phyloP scores from a whole-genome alignment of 2,329 filamentous ascomycete species.

The Ustilaginoidea virens region DNA sequence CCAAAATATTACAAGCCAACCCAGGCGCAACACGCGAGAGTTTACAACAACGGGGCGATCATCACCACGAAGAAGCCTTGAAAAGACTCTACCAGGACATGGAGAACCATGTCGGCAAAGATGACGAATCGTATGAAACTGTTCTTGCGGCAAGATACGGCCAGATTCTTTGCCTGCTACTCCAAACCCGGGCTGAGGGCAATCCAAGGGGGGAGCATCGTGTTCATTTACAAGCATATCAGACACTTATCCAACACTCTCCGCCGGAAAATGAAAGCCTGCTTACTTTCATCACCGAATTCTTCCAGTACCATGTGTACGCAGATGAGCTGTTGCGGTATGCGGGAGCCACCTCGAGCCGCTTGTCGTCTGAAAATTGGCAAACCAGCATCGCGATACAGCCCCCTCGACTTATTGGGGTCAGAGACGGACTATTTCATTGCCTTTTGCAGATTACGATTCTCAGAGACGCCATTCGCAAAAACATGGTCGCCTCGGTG shows the following conservation, averaged over 20 bases:
- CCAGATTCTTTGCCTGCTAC: slow-evolving; percentile 46
- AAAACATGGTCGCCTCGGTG: slow-evolving; percentile 42
- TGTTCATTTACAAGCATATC: slow-evolving; percentile 64
- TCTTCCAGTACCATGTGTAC: slow-evolving; percentile 71
- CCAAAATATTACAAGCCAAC: slow-evolving; percentile 34
- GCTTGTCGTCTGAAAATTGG: slow-evolving; percentile 29
- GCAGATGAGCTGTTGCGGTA: slow-evolving; percentile 46
- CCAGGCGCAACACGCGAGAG: slow-evolving; percentile 29
- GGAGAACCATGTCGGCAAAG: slow-evolving; percentile 22
- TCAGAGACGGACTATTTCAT: slow-evolving; percentile 67
- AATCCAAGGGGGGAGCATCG: slow-evolving; percentile 53
- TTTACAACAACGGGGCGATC: slow-evolving; percentile 34
- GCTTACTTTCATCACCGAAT: slow-evolving; percentile 48
- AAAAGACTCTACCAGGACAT: slow-evolving; percentile 34
- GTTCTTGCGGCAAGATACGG: slow-evolving; percentile 41
- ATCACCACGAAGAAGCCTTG: slow-evolving; percentile 40
- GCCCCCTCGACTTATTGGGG: slow-evolving; percentile 52
- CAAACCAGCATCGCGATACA: slow-evolving; percentile 25
- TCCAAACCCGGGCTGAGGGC: slow-evolving; percentile 42
- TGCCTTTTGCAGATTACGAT: slow-evolving; percentile 67
- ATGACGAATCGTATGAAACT: slow-evolving; percentile 27
- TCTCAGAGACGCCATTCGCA: slow-evolving; percentile 59
- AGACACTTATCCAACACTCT: slow-evolving; percentile 48
- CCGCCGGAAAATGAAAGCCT: slow-evolving; percentile 53
- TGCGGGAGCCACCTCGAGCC: slow-evolving; percentile 20